These are phyloP conservation scores for Sesbania bispinosa DNA, from an alignment of 306 rosid genomes.

Conservation along the genomic window DNA sequence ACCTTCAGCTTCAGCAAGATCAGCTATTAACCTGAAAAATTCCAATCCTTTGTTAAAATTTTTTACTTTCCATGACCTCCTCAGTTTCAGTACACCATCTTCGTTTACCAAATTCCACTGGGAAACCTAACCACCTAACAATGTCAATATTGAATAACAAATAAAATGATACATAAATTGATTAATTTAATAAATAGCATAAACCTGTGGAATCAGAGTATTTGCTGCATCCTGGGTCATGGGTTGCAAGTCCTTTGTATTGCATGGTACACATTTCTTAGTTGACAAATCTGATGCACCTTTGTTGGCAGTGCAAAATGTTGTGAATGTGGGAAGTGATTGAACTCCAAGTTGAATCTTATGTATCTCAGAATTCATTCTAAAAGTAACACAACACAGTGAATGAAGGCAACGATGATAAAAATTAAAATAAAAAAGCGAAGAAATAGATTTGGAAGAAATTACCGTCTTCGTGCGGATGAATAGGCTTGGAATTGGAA, in stretches of 20 bases:
- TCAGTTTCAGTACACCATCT: slow-evolving; percentile 54
- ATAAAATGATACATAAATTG: neutral
- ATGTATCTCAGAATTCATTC: neutral
- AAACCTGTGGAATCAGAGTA: slow-evolving; percentile 57
- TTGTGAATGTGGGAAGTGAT: neutral
- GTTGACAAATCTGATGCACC: too few species aligned
- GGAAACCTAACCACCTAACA: slow-evolving; percentile 37
- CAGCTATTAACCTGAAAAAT: slow-evolving; percentile 56
- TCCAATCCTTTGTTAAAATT: slow-evolving; percentile 78
- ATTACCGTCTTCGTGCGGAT: too few species aligned
- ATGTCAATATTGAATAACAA: neutral
- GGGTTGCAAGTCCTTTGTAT: slow-evolving; percentile 58
- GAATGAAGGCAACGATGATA: too few species aligned
- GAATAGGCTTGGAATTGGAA: too few species aligned
- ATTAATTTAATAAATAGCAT: neutral
- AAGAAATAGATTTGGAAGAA: too few species aligned
- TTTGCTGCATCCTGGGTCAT: slow-evolving; percentile 71
- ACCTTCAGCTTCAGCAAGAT: slow-evolving; percentile 81
- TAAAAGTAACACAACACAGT: neutral
- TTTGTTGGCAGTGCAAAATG: too few species aligned
- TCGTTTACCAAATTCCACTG: slow-evolving; percentile 64
- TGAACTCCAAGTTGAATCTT: too few species aligned
- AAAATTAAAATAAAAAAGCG: too few species aligned
- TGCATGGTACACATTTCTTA: slow-evolving; percentile 84
- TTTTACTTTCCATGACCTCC: slow-evolving; percentile 62